A percentile compares a stretch with the other conserved stretches of the same genome.
Evolutionary conservation across 2,329 filamentous ascomycete genomes (phyloP).

Genomic region (Cercospora sojina): DNA sequence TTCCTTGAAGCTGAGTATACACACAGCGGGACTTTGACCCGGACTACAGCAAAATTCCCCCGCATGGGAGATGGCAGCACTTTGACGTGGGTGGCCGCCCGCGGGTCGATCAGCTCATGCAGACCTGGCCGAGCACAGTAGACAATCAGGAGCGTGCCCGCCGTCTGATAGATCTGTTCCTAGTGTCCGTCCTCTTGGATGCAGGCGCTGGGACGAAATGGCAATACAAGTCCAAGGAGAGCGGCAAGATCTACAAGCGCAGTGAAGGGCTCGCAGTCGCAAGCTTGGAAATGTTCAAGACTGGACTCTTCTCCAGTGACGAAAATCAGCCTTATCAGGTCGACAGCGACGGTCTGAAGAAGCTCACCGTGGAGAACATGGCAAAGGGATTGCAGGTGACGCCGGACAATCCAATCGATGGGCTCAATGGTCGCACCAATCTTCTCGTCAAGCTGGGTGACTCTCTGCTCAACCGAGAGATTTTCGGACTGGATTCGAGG

Average conservation of each 20-base stretch:
- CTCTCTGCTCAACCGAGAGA: constrained; percentile 75
- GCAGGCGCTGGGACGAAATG: constrained; percentile 87
- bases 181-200: constrained; percentile 78
- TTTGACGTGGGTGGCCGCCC: constrained; percentile 78
- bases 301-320: constrained; percentile 82
- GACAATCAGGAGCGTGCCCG: constrained; percentile 73
- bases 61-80: constrained; percentile 83
- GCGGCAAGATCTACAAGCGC: constrained; percentile 74
- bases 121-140: constrained; percentile 65
- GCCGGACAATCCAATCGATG: constrained; percentile 76
- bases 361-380: constrained; percentile 70
- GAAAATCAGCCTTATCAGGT: constrained; percentile 81
- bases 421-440: constrained; percentile 78
- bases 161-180: constrained; percentile 73
- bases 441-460: constrained; percentile 73
- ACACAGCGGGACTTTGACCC: constrained; percentile 66
- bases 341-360: constrained; percentile 75
- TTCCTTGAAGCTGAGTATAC: constrained; percentile 2
- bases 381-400: constrained; percentile 82
- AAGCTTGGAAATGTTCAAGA: constrained; percentile 88
- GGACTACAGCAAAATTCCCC: constrained; percentile 71
- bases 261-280: constrained; percentile 84
- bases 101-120: constrained; percentile 68
- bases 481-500: constrained; percentile 79
- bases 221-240: constrained; percentile 90